Percentiles rank a stretch among this genome's conserved stretches.
These are phyloP conservation scores for Populus euphratica DNA, from an alignment of 345 rosid species.

Conservation along the genomic window DNA sequence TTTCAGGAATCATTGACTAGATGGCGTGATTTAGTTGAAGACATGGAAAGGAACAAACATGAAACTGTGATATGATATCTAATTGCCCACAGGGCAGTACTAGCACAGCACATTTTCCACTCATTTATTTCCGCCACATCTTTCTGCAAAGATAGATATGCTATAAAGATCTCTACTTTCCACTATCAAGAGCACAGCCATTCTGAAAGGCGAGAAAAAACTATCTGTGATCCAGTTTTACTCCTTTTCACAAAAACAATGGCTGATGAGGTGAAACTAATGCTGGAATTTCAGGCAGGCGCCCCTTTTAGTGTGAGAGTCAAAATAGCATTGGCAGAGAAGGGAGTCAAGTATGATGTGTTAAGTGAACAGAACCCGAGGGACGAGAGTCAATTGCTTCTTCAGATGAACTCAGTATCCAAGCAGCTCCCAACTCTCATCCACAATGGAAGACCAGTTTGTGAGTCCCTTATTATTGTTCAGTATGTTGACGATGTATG, in stretches of 20 bases:
- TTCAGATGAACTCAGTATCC: not conserved
- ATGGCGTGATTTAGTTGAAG: too few relatives aligned
- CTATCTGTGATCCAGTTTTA: too few relatives aligned
- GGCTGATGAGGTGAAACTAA: not conserved
- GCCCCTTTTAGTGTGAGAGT: not conserved
- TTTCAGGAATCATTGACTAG: too few relatives aligned
- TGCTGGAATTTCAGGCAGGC: not conserved
- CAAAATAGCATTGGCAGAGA: not conserved
- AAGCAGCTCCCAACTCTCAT: not conserved
- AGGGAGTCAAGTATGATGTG: not conserved
- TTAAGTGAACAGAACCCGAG: not conserved
- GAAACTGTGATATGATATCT: too few relatives aligned
- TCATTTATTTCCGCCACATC: too few relatives aligned
- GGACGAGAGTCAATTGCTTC: not conserved
- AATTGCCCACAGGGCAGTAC: too few relatives aligned
- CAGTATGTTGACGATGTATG: not conserved
- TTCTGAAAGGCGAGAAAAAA: too few relatives aligned
- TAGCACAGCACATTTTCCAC: too few relatives aligned
- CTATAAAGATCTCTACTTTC: too few relatives aligned
- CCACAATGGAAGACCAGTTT: not conserved
- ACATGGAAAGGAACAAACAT: too few relatives aligned
- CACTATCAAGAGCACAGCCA: too few relatives aligned
- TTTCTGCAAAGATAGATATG: too few relatives aligned
- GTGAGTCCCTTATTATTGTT: not conserved
- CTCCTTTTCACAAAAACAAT: not conserved